Evolutionary conservation across 768 basidiomycete species (phyloP), one percentile per base, ranked within the genome.

Genomic region (Pleurotus cornucopiae): DNA sequence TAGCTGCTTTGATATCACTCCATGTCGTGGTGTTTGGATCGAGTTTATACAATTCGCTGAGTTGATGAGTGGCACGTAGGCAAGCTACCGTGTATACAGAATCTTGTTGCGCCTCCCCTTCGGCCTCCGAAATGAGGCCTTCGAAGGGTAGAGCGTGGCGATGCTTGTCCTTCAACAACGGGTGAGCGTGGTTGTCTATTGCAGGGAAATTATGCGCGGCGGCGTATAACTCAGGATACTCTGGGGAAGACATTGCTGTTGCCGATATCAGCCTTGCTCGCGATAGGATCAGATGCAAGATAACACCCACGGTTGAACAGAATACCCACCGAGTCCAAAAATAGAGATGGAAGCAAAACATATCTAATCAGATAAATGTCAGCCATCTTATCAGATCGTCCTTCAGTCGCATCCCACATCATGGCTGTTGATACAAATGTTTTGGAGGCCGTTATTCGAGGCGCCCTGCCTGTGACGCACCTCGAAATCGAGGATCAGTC

Each of bases 101-200:
- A 59, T 89, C 85, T 21, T 64, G 66, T 34, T 86, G 71, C 0
- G 82, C 82, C 6, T 74, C 65, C 5, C 79, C 84, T 13, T 69
- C 64, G 18, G 88, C 85, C 65, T 91, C 88, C 2, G 86, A 85
- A 44, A 86, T 70, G 47, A 88, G 63, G 0, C 82, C 82, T 57
- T 91, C 85, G 58, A 90, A 79, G 0, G 83, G 77, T 14, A 88
- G 61, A 3, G 60, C 62, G 48, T 71, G 57, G 26, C 84, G 77
- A 53, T 79, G 63, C 16, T 69, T 69, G 5, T 70, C 73, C 20
- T 72, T 70, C 46, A 91, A 73, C 16, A 92, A 71, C 1, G 88
- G 85, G 63, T 91, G 90, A 0, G 88, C 86, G 63, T 91, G 90
- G 66, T 91, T 90, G 71, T 91, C 89, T 64, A 89, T 87, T 0